These are phyloP conservation scores for Fusarium secorum DNA, from an alignment of 2,329 filamentous ascomycete genomes.

Conservation along the genomic window DNA sequence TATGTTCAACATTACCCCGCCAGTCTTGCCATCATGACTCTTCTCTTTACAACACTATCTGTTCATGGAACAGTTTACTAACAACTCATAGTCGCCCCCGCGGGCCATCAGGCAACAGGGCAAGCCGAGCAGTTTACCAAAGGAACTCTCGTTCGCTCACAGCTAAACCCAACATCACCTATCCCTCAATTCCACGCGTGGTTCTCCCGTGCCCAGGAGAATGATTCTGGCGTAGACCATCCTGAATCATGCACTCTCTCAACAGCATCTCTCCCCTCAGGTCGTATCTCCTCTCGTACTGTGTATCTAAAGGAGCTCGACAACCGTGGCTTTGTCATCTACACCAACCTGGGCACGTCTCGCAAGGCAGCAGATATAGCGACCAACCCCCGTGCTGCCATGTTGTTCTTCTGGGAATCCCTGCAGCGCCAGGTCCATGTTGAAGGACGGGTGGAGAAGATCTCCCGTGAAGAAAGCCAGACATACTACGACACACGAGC, in stretches of 20 bases:
- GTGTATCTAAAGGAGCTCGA: constrained; percentile 98
- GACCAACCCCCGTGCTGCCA: constrained; percentile 77
- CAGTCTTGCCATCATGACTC: background rate
- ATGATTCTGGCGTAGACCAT: constrained; percentile 65
- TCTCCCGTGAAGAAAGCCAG: constrained; percentile 76
- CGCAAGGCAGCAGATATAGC: constrained; percentile 72
- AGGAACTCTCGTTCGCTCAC: constrained; percentile 65
- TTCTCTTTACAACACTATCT: background rate
- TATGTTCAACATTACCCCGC: constrained; percentile 42
- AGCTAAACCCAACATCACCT: constrained; percentile 70
- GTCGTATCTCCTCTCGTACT: constrained; percentile 82
- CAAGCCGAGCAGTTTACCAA: constrained; percentile 80
- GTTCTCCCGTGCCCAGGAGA: constrained; percentile 76
- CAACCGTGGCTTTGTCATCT: constrained; percentile 82
- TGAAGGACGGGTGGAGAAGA: constrained; percentile 76
- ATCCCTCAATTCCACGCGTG: constrained; percentile 87
- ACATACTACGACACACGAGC: constrained; percentile 73
- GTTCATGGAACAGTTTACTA: background rate
- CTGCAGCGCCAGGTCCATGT: constrained; percentile 90
- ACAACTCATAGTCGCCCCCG: constrained; percentile 65
- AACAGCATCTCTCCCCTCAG: constrained; percentile 83
- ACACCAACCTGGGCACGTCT: constrained; percentile 89
- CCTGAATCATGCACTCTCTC: constrained; percentile 90
- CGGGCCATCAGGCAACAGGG: constrained; percentile 61
- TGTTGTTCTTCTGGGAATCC: constrained; percentile 91